Conservation (phyloP, 1,139 yeast genomes). For the Nadsonia starkeyi-henricii region DNA sequence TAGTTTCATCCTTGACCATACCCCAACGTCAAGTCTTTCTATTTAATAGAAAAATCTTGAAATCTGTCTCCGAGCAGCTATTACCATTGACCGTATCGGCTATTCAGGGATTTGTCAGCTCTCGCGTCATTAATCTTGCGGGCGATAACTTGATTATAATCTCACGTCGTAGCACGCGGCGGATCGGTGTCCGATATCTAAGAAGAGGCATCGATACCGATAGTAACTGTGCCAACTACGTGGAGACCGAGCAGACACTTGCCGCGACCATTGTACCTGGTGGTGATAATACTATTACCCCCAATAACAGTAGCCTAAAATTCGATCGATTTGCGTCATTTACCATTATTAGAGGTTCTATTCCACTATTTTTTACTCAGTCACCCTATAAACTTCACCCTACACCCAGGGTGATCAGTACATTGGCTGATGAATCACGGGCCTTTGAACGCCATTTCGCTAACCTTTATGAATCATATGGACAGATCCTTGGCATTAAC, state of each 20-base stretch:
- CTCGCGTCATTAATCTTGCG: too few species aligned
- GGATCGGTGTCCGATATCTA: constrained; percentile 35
- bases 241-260: constrained; percentile 29
- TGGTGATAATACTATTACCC: constrained; percentile 2
- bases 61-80: too few species aligned
- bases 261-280: too few species aligned
- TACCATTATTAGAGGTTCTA: constrained; percentile 27
- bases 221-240: constrained; percentile 35
- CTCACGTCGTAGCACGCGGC: constrained; percentile 25
- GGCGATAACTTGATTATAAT: constrained; percentile 11
- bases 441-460: constrained; percentile 23
- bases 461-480: constrained; percentile 16
- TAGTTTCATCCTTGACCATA: too few species aligned
- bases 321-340: constrained; percentile 7
- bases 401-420: constrained; percentile 23
- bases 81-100: too few species aligned
- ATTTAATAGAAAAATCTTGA: too few species aligned
- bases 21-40: too few species aligned
- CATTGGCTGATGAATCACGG: constrained; percentile 17
- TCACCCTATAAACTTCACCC: constrained; percentile 37
- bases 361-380: constrained; percentile 41
- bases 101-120: too few species aligned
- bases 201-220: constrained; percentile 32
- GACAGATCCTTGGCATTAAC: constrained; percentile 22
- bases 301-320: neutral